These are phyloP conservation scores for Diplosphaera chodatii DNA, from an alignment of 139 green algal genomes.

Conservation along the genomic window DNA sequence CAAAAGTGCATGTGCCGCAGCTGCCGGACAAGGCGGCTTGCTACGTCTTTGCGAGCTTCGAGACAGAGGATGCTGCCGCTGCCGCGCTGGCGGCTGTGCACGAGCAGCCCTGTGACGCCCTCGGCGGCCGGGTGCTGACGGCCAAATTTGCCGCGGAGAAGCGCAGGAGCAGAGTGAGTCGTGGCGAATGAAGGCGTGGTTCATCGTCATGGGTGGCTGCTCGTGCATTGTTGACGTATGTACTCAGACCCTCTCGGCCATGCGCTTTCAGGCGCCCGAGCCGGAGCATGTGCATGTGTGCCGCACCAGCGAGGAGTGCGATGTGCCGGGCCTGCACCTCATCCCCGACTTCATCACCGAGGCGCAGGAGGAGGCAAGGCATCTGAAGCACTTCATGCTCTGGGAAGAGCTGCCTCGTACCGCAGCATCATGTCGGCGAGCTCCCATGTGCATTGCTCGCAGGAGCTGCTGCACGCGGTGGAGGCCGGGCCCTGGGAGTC, in stretches of 20 bases:
- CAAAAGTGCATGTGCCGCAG: conserved; percentile 13
- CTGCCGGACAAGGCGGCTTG: background rate
- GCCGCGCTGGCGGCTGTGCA: conserved; percentile 18
- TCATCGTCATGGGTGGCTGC: background rate
- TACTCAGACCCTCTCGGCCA: too few species aligned
- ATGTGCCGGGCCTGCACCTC: conserved; percentile 61
- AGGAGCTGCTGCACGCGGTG: conserved; percentile 46
- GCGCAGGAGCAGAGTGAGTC: conserved; percentile 1
- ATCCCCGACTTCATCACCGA: conserved; percentile 48
- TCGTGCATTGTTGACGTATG: too few species aligned
- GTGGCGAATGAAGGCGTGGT: too few species aligned
- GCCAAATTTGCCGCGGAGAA: conserved; percentile 39
- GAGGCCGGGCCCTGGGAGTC: conserved; percentile 44
- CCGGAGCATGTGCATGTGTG: background rate
- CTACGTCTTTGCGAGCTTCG: conserved; percentile 27
- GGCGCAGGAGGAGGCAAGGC: background rate
- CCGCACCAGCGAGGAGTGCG: conserved; percentile 17
- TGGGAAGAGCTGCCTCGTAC: too few species aligned
- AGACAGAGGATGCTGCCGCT: conserved; percentile 12
- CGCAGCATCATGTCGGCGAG: too few species aligned
- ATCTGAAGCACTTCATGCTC: too few species aligned
- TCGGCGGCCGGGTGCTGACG: conserved; percentile 17
- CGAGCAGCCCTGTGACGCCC: conserved; percentile 4
- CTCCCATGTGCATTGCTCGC: background rate
- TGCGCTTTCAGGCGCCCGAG: conserved; percentile 5